Evolutionary conservation across 2,329 filamentous ascomycete genomes (phyloP).

Genomic region (Fusarium mangiferae): DNA sequence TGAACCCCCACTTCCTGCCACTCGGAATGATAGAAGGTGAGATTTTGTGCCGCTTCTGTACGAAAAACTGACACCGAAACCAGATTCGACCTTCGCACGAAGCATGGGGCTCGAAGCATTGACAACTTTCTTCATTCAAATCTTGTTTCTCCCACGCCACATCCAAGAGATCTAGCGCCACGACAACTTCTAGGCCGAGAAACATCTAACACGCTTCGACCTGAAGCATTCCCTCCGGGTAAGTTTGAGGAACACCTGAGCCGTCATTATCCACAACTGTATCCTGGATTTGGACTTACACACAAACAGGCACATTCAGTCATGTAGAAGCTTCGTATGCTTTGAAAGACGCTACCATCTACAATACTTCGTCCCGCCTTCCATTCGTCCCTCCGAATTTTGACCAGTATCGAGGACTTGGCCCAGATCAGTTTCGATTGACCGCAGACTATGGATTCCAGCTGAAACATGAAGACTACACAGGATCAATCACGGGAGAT

Average conservation of each 20-base stretch:
- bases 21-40: constrained; percentile 44
- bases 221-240: constrained; percentile 31
- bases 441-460: constrained; percentile 38
- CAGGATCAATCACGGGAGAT: constrained; percentile 31
- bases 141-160: constrained; percentile 50
- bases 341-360: constrained; percentile 47
- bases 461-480: constrained; percentile 45
- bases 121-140: constrained; percentile 53
- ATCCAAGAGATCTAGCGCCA: constrained; percentile 43
- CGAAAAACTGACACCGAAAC: constrained; percentile 8
- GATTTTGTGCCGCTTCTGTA: not conserved
- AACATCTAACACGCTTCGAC: constrained; percentile 26
- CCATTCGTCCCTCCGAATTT: constrained; percentile 39
- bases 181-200: constrained; percentile 43
- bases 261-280: not conserved
- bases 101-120: constrained; percentile 50
- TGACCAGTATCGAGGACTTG: constrained; percentile 38
- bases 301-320: constrained; percentile 37
- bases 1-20: constrained; percentile 34
- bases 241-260: not conserved
- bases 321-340: constrained; percentile 45
- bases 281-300: constrained; percentile 16
- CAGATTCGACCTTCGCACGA: constrained; percentile 49
- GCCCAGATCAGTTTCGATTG: constrained; percentile 44
- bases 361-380: constrained; percentile 45